Conservation (phyloP, 2,329 filamentous ascomycete species). For the Fusarium siculi region DNA sequence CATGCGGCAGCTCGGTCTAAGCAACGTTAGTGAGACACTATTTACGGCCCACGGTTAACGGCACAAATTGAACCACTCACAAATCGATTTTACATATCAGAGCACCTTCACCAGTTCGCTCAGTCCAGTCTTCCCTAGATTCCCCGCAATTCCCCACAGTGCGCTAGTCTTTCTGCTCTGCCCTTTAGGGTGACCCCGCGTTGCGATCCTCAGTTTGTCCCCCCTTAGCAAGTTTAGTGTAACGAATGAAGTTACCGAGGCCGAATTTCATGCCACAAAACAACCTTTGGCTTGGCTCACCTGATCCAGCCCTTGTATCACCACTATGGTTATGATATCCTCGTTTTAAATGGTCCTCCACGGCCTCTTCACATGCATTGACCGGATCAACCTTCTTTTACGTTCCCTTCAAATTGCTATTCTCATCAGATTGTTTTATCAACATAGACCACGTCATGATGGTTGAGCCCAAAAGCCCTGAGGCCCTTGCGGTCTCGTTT, state of each 20-base stretch:
- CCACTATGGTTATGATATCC: neutral
- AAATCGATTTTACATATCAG: neutral
- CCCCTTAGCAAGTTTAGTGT: neutral
- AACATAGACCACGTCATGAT: neutral
- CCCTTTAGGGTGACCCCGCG: neutral
- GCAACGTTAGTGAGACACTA: neutral
- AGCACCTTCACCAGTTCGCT: neutral
- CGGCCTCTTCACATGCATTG: neutral
- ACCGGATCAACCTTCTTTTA: neutral
- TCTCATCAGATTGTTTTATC: neutral
- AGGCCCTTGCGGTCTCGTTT: neutral
- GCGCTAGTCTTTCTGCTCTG: neutral
- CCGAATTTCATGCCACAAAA: neutral
- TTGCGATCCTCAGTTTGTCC: neutral
- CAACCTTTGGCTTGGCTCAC: neutral
- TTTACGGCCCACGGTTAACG: neutral
- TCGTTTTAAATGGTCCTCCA: neutral
- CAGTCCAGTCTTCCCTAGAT: neutral
- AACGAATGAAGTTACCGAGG: slow-evolving; percentile 1
- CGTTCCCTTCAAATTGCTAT: neutral
- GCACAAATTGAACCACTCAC: neutral
- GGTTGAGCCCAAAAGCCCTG: neutral
- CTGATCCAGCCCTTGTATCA: neutral
- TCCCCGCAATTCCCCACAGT: neutral
- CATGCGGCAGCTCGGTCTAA: neutral